phyloP scores from a whole-genome alignment of 495 filamentous ascomycete genomes.

The Gamarada debralockiae region DNA sequence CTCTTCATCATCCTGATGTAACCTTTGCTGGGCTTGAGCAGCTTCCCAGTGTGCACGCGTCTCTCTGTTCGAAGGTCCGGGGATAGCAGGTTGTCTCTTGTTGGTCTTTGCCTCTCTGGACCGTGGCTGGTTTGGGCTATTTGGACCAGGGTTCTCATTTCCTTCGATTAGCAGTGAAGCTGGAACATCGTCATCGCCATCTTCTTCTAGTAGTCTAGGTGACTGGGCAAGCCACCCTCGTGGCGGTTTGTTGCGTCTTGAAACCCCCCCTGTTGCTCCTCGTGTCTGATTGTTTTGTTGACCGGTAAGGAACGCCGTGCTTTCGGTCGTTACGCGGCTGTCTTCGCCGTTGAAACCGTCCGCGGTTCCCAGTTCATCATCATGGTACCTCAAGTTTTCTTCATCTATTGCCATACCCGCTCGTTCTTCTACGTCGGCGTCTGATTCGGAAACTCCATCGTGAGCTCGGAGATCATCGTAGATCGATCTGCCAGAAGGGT shows the following conservation, averaged over 20 bases:
- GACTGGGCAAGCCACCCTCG: conserved; percentile 22
- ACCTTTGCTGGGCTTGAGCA: conserved; percentile 54
- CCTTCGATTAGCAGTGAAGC: conserved; percentile 80
- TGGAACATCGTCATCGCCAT: conserved; percentile 88
- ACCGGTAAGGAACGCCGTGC: conserved; percentile 32
- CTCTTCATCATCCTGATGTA: conserved; percentile 43
- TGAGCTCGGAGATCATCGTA: conserved; percentile 66
- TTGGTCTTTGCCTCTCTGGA: conserved; percentile 5
- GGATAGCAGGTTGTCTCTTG: conserved; percentile 31
- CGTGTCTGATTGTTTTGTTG: background rate
- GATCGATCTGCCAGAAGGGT: conserved; percentile 57
- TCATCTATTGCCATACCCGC: conserved; percentile 66
- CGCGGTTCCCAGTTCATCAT: conserved; percentile 61
- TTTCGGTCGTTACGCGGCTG: conserved; percentile 57
- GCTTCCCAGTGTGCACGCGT: conserved; percentile 65
- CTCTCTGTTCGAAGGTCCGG: conserved; percentile 48
- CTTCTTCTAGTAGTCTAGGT: conserved; percentile 51
- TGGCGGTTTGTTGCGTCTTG: conserved; percentile 4
- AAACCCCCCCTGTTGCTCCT: background rate
- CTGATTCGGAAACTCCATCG: conserved; percentile 54
- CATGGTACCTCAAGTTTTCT: conserved; percentile 65
- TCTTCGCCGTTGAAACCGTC: conserved; percentile 59
- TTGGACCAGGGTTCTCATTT: conserved; percentile 29
- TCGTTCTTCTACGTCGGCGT: conserved; percentile 65
- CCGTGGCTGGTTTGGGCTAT: conserved; percentile 15